Percentiles rank a stretch among this genome's conserved stretches.
These are phyloP conservation scores for Cichorium intybus DNA, from an alignment of 140 eudicot genomes.

Conservation along the genomic window DNA sequence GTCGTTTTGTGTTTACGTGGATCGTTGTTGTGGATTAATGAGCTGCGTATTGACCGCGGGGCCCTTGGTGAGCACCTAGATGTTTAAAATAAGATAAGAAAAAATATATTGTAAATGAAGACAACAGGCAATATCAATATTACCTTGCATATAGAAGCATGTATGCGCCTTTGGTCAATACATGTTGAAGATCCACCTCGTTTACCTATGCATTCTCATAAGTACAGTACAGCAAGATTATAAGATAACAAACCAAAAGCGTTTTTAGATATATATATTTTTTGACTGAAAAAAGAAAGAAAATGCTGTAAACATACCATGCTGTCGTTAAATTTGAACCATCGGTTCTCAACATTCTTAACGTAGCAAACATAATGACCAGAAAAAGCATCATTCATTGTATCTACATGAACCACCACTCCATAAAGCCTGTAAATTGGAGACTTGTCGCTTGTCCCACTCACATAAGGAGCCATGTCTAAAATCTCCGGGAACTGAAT, in stretches of 20 bases:
- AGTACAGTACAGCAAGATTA: too few species aligned
- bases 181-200: slow-evolving; percentile 67
- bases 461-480: slow-evolving; percentile 81
- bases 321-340: slow-evolving; percentile 91
- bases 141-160: slow-evolving; percentile 96
- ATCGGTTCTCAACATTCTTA: slow-evolving; percentile 62
- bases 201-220: slow-evolving; percentile 58
- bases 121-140: background rate
- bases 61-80: slow-evolving; percentile 83
- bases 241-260: too few species aligned
- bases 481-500: slow-evolving; percentile 80
- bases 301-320: slow-evolving; percentile 41
- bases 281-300: background rate
- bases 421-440: slow-evolving; percentile 85
- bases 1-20: slow-evolving; percentile 30
- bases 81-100: background rate
- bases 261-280: too few species aligned
- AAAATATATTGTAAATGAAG: background rate
- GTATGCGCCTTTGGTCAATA: slow-evolving; percentile 80
- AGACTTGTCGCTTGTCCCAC: slow-evolving; percentile 75
- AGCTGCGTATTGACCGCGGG: slow-evolving; percentile 62
- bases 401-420: slow-evolving; percentile 89
- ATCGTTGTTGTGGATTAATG: slow-evolving; percentile 33
- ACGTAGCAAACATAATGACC: slow-evolving; percentile 92
- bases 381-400: slow-evolving; percentile 77